A percentile compares a stretch with the other conserved stretches of the same genome.
phyloP scores from a whole-genome alignment of 1,284 basidiomycete genomes.

The Melampsora larici-populina region DNA sequence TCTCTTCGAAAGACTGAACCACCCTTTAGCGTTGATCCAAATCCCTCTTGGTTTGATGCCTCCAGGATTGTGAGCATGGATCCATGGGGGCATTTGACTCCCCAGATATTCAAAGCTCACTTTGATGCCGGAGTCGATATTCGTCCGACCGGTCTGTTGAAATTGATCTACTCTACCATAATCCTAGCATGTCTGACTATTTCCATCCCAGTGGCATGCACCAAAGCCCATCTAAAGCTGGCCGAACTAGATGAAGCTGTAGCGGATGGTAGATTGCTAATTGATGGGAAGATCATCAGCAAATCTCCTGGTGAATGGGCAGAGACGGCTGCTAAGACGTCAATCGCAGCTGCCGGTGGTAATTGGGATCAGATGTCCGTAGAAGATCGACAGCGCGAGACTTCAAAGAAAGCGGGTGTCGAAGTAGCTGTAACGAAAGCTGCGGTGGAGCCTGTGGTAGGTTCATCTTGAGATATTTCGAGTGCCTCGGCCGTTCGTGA shows the following conservation, averaged over 20 bases:
- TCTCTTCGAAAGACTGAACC: conserved; percentile 70
- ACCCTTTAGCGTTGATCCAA: conserved; percentile 74
- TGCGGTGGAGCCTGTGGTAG: conserved; percentile 53
- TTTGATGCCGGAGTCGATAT: conserved; percentile 53
- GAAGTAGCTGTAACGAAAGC: conserved; percentile 78
- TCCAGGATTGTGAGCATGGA: conserved; percentile 89
- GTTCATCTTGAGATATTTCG: background rate
- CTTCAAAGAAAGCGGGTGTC: conserved; percentile 66
- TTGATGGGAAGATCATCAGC: conserved; percentile 81
- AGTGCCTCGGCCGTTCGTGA: no score
- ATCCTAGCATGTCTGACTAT: background rate
- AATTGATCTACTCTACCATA: conserved; percentile 26
- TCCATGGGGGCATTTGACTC: conserved; percentile 88
- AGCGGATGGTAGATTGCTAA: conserved; percentile 64
- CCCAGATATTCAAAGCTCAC: conserved; percentile 65
- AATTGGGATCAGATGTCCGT: conserved; percentile 57
- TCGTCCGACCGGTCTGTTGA: conserved; percentile 43
- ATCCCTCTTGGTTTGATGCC: conserved; percentile 74
- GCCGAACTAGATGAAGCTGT: conserved; percentile 83
- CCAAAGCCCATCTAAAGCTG: conserved; percentile 77
- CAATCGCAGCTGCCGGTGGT: conserved; percentile 15
- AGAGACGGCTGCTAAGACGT: conserved; percentile 57
- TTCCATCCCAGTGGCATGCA: conserved; percentile 67
- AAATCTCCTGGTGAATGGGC: conserved; percentile 56
- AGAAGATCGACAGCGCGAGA: conserved; percentile 57